Conservation (phyloP, 139 green algal species). For the Coelastrella sp. region DNA sequence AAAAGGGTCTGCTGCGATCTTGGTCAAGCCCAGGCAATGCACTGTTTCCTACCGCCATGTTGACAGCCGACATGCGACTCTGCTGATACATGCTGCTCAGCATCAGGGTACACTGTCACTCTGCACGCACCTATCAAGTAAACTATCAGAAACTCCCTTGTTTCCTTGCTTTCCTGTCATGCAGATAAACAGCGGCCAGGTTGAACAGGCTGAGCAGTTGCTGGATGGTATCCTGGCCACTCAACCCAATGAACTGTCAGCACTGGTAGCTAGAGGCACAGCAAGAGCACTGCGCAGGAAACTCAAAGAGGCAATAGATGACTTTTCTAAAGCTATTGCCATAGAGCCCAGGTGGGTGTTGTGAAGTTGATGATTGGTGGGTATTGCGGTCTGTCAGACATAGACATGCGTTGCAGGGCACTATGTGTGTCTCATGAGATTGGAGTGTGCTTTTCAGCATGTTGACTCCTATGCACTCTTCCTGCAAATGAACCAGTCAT, state of each 20-base stretch:
- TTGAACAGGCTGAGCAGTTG: conserved; percentile 69
- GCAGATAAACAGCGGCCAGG: conserved; percentile 85
- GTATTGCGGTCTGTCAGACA: too few species aligned
- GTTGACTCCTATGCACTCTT: too few species aligned
- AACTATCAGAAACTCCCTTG: not conserved
- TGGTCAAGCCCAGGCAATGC: too few species aligned
- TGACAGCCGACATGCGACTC: not conserved
- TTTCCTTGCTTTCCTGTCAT: not conserved
- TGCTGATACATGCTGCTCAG: not conserved
- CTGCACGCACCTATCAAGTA: too few species aligned
- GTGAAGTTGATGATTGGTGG: not conserved
- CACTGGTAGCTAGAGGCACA: conserved; percentile 80
- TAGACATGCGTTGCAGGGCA: too few species aligned
- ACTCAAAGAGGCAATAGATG: conserved; percentile 75
- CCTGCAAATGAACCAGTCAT: too few species aligned
- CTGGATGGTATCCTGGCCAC: conserved; percentile 72
- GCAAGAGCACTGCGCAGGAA: conserved; percentile 75
- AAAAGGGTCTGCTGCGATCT: too few species aligned
- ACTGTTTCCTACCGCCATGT: too few species aligned
- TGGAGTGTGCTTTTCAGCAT: too few species aligned
- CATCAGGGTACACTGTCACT: too few species aligned
- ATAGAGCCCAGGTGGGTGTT: conserved; percentile 61
- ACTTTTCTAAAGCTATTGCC: conserved; percentile 84
- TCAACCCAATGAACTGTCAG: conserved; percentile 64
- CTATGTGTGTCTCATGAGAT: too few species aligned